These are phyloP conservation scores for Kokia cookei DNA, from an alignment of 441 rosid species.

Conservation along the genomic window DNA sequence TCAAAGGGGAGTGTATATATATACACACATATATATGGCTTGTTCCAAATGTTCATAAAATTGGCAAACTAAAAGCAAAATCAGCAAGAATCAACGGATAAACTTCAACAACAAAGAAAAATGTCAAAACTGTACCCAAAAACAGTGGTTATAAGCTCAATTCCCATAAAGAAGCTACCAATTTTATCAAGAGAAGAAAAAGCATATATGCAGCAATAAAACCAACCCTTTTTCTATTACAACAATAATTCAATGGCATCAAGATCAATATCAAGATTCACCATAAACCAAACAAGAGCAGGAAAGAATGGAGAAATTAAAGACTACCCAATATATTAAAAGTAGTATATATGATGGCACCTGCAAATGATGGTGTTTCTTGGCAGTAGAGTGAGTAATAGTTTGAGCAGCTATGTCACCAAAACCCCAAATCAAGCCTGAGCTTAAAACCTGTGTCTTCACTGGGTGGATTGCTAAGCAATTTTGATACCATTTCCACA, in stretches of 20 bases:
- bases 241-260: not conserved
- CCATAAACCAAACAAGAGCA: not conserved
- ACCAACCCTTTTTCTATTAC: not conserved
- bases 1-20: no score
- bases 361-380: slow-evolving; percentile 17
- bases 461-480: slow-evolving; percentile 46
- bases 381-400: slow-evolving; percentile 32
- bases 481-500: slow-evolving; percentile 51
- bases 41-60: not conserved
- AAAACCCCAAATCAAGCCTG: slow-evolving; percentile 56
- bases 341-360: slow-evolving; percentile 9
- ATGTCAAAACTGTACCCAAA: not conserved
- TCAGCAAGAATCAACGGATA: not conserved
- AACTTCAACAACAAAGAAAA: not conserved
- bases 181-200: not conserved
- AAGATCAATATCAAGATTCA: not conserved
- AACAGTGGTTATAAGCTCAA: not conserved
- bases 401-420: slow-evolving; percentile 60
- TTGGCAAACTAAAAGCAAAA: not conserved
- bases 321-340: not conserved
- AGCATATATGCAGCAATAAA: not conserved
- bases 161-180: not conserved
- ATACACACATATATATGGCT: not conserved
- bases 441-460: slow-evolving; percentile 54
- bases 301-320: not conserved